A percentile compares a stretch with the other conserved stretches of the same genome.
phyloP scores from a whole-genome alignment of 1,139 yeast species.

The Hansenula sp. region DNA sequence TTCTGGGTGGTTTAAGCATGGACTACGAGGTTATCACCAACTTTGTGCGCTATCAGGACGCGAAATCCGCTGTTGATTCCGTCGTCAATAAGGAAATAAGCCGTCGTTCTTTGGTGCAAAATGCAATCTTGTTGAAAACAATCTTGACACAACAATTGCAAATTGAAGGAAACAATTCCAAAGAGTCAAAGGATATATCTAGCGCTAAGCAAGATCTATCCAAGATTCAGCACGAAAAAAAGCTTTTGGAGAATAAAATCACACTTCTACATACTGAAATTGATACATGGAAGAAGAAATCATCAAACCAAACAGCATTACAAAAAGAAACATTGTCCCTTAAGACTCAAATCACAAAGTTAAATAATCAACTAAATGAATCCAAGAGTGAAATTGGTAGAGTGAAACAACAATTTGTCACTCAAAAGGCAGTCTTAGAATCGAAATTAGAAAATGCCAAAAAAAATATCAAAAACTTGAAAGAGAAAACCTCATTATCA shows the following conservation, averaged over 20 bases:
- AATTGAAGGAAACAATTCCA: constrained; percentile 8
- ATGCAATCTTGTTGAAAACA: constrained; percentile 14
- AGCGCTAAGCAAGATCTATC: constrained; percentile 14
- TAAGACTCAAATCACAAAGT: constrained; percentile 19
- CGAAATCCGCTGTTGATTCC: constrained; percentile 5
- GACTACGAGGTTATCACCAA: neutral
- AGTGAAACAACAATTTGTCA: constrained; percentile 23
- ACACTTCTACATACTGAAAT: constrained; percentile 14
- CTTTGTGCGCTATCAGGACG: constrained; percentile 5
- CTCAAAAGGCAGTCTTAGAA: constrained; percentile 30
- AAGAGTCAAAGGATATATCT: constrained; percentile 12
- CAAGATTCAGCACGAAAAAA: constrained; percentile 19
- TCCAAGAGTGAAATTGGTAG: constrained; percentile 14
- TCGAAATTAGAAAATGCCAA: constrained; percentile 31
- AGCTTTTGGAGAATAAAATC: constrained; percentile 17
- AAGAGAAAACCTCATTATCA: constrained; percentile 10
- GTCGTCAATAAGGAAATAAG: constrained; percentile 11
- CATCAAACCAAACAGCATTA: constrained; percentile 10
- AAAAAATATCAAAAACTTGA: constrained; percentile 24
- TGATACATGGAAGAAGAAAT: constrained; percentile 20
- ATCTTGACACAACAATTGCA: constrained; percentile 15
- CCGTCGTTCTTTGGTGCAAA: constrained; percentile 16
- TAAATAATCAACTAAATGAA: constrained; percentile 16
- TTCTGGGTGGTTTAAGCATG: neutral
- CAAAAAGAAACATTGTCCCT: constrained; percentile 20